phyloP scores from a whole-genome alignment of 169 alveolate species.

The Cryptosporidium tyzzeri region DNA sequence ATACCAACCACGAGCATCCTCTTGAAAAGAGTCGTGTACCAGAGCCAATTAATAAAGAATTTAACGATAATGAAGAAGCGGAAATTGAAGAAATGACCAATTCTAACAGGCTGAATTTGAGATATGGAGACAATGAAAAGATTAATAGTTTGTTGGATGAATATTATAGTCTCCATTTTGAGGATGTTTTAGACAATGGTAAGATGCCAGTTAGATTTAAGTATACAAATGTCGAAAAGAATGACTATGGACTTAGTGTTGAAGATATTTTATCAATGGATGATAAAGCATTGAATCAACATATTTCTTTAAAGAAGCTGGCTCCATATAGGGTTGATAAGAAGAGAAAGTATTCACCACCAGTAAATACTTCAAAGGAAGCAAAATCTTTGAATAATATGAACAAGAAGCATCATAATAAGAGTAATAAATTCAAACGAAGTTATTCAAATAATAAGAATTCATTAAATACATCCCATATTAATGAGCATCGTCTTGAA shows the following conservation, averaged over 20 bases:
- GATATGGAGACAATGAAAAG: conserved; percentile 22
- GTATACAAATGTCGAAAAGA: conserved; percentile 79
- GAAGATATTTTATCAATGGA: conserved; percentile 83
- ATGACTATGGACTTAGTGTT: conserved; percentile 82
- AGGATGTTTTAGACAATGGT: conserved; percentile 84
- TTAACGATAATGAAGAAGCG: background rate
- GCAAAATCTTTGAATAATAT: conserved; percentile 14
- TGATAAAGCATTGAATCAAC: conserved; percentile 83
- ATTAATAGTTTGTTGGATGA: conserved; percentile 81
- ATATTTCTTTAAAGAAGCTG: conserved; percentile 82
- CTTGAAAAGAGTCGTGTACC: conserved; percentile 76
- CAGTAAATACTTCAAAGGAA: background rate
- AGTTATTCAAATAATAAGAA: conserved; percentile 5
- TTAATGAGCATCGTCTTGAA: conserved; percentile 55
- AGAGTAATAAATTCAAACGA: background rate
- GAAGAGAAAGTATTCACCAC: conserved; percentile 17
- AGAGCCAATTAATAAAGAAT: background rate
- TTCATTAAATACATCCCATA: background rate
- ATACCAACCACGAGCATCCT: conserved; percentile 79
- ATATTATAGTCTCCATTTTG: conserved; percentile 83
- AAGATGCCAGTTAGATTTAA: conserved; percentile 84
- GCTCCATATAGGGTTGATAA: conserved; percentile 78
- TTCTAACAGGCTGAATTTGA: background rate
- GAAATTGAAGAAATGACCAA: background rate
- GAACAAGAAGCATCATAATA: background rate